Evolutionary conservation across 495 filamentous ascomycete genomes (phyloP).

Genomic region (Talaromyces proteolyticus): DNA sequence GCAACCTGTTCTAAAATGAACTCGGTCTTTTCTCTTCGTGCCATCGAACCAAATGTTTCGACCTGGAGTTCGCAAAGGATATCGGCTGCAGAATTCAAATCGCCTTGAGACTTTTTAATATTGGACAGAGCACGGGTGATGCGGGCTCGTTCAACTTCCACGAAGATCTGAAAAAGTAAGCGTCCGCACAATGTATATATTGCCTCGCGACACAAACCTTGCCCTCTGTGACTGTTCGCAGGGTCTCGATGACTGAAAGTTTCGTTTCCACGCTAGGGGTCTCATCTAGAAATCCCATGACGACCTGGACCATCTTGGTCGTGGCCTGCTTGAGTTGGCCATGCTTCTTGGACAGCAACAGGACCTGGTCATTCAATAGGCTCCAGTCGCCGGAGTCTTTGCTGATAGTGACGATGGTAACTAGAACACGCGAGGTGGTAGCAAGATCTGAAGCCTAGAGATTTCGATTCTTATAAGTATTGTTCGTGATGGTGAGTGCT

Average conservation of each 20-base stretch:
- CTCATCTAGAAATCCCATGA: conserved; percentile 86
- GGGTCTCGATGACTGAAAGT: conserved; percentile 85
- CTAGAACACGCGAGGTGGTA: conserved; percentile 82
- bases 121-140: conserved; percentile 91
- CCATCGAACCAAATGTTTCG: conserved; percentile 98
- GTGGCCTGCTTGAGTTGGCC: conserved; percentile 98
- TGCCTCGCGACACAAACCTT: conserved; percentile 51
- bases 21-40: conserved; percentile 92
- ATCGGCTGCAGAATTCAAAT: conserved; percentile 82
- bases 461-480: conserved; percentile 2
- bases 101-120: conserved; percentile 93
- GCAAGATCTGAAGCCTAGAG: conserved; percentile 85
- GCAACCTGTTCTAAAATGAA: conserved; percentile 95
- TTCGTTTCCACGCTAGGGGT: conserved; percentile 77
- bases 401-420: conserved; percentile 87
- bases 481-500: neutral
- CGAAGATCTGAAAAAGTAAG: conserved; percentile 65
- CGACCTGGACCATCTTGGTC: conserved; percentile 96
- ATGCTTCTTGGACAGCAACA: conserved; percentile 98
- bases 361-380: conserved; percentile 90
- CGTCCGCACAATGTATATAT: neutral
- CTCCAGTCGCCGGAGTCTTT: conserved; percentile 90
- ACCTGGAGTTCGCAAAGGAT: conserved; percentile 96
- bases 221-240: conserved; percentile 95
- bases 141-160: conserved; percentile 95